phyloP scores from a whole-genome alignment of 106 monocot genomes.

The Phalaenopsis aphrodite region DNA sequence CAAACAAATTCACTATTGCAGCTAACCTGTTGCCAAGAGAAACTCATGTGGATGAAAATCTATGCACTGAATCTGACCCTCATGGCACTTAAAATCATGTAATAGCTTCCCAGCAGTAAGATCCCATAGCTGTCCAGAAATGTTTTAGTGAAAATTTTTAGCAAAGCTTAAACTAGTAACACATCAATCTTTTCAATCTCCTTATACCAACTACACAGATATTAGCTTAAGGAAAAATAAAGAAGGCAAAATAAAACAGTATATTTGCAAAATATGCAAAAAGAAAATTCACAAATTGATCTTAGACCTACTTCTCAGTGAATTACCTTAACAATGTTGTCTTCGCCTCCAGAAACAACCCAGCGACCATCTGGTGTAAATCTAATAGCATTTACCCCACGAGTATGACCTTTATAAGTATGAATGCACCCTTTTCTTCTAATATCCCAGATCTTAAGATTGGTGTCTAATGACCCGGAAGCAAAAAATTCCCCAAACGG shows the following conservation, averaged over 20 bases:
- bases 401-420: constrained; percentile 94
- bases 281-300: background rate
- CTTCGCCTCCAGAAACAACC: constrained; percentile 97
- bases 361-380: constrained; percentile 97
- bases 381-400: constrained; percentile 84
- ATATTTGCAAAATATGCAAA: background rate
- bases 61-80: constrained; percentile 90
- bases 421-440: constrained; percentile 95
- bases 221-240: background rate
- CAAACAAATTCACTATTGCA: background rate
- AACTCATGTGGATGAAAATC: constrained; percentile 99
- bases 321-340: constrained; percentile 75
- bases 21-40: constrained; percentile 90
- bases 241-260: background rate
- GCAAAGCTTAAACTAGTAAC: background rate
- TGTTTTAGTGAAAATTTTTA: background rate
- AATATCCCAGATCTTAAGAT: constrained; percentile 95
- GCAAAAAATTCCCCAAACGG: constrained; percentile 98
- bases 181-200: background rate
- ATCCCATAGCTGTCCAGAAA: constrained; percentile 76
- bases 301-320: background rate
- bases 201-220: background rate
- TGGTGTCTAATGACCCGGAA: constrained; percentile 91
- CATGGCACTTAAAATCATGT: constrained; percentile 87
- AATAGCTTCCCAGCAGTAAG: constrained; percentile 94